phyloP scores from a whole-genome alignment of 495 filamentous ascomycete genomes.

The Podospora sp. region DNA sequence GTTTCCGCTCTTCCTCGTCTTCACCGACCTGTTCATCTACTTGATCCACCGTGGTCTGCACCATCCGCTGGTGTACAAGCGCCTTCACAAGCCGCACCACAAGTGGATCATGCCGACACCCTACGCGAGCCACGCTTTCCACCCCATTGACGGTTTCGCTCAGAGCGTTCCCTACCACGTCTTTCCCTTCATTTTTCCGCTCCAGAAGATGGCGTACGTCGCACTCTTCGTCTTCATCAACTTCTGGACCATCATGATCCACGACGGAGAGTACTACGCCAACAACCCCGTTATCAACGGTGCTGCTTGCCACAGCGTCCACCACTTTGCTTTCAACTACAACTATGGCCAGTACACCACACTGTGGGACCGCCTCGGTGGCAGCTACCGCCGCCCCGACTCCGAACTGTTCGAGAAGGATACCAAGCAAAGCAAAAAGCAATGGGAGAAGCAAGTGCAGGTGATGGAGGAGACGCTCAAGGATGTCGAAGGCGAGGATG shows the following conservation, averaged over 20 bases:
- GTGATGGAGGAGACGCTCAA: conserved; percentile 87
- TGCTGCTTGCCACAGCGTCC: conserved; percentile 79
- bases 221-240: conserved; percentile 90
- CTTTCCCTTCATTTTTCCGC: conserved; percentile 90
- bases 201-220: conserved; percentile 89
- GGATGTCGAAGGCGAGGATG: conserved; percentile 86
- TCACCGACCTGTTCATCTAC: conserved; percentile 95
- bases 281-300: conserved; percentile 90
- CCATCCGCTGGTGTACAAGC: conserved; percentile 80
- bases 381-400: conserved; percentile 87
- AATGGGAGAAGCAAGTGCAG: conserved; percentile 78
- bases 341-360: conserved; percentile 98
- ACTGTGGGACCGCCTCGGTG: conserved; percentile 88
- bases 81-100: conserved; percentile 95
- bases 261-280: conserved; percentile 94
- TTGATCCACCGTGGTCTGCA: conserved; percentile 92
- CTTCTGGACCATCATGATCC: conserved; percentile 96
- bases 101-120: conserved; percentile 99
- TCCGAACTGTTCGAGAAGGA: conserved; percentile 84
- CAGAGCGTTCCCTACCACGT: conserved; percentile 92
- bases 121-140: conserved; percentile 90
- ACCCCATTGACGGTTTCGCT: conserved; percentile 90
- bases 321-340: conserved; percentile 98
- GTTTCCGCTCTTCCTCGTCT: conserved; percentile 88
- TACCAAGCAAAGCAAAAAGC: conserved; percentile 79